Evolutionary conservation across 306 rosid genomes (phyloP), one percentile per base, ranked within the genome.

Genomic region (Cicer bijugum): DNA sequence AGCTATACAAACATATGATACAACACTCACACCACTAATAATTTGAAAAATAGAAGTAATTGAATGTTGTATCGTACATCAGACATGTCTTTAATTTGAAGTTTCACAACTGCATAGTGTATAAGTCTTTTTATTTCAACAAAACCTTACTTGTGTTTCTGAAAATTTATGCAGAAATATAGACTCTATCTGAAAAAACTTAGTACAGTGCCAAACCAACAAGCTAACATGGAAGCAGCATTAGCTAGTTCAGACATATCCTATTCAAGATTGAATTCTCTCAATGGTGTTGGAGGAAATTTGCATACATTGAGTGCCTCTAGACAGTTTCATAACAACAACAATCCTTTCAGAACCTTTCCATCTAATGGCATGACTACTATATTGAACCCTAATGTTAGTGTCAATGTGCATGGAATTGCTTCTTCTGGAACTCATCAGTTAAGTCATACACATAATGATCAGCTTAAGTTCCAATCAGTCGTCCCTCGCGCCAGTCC

Each of bases 161-260:
- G 33, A 15, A 15, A 19, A 33, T 76, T 71, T 12, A 55, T 84
- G 83, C 90, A 94, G 99, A 94, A 94, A 82, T 94, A 88, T 66
- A 86, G 99, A 82, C 90, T 94, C 68, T 91, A 90, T 78, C 89
- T 94, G 71, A 94, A 85, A 66, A 88, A 88, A 75, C 82, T 86
- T 28, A 89, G 85, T 82, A 51, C 84, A 48, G 87, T 65, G 59
- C 87, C 81, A 43, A 88, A 89, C 86, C 95, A 85, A 80, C 95
- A 94, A 62, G 92, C 92, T 59, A 84, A 84, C 78, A 89, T 91
- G 90, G 89, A 71, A 17, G 91, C 89, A 28, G 84, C 92, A 39
- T 83, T 89, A 50, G 85, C 90, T 4, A 76, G 83, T 67, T 64
- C 90, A 9, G 96, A 91, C 68, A 19, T 88, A 66, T 94, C 97